Evolutionary conservation across 345 rosid genomes (phyloP).

Genomic region (Cardiospermum halicacabum): DNA sequence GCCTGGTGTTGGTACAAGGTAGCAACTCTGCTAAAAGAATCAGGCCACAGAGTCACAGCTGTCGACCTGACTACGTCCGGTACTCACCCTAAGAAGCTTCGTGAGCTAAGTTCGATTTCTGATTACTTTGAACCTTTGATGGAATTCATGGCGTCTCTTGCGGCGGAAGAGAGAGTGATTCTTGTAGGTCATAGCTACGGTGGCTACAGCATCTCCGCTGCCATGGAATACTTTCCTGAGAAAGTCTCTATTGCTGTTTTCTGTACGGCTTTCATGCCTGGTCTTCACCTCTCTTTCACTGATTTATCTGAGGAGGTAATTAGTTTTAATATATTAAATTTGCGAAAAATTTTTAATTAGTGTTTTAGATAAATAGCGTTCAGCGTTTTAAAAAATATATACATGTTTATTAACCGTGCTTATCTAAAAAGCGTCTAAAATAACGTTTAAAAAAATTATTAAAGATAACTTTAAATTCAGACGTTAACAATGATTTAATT

Average conservation of each 20-base stretch:
- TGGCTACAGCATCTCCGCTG: conserved; percentile 22
- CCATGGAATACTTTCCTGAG: conserved; percentile 16
- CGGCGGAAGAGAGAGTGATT: conserved; percentile 30
- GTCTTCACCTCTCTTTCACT: background rate
- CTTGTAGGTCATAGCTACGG: conserved; percentile 36
- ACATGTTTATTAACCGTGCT: too few relatives aligned
- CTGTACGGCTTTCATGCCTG: background rate
- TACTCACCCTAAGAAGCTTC: conserved; percentile 19
- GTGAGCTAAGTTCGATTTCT: conserved; percentile 20
- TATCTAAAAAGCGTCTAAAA: too few relatives aligned
- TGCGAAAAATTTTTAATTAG: too few relatives aligned
- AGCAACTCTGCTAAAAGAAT: conserved; percentile 41
- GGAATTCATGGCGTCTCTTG: conserved; percentile 25
- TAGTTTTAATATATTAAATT: too few relatives aligned
- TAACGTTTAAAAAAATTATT: too few relatives aligned
- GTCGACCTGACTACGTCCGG: conserved; percentile 28
- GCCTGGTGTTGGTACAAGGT: conserved; percentile 71
- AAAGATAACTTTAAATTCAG: too few relatives aligned
- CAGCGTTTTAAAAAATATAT: too few relatives aligned
- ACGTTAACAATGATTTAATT: too few relatives aligned
- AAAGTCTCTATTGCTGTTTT: background rate
- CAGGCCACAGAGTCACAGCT: conserved; percentile 44
- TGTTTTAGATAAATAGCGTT: too few relatives aligned
- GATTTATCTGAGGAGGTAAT: background rate
- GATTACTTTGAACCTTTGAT: conserved; percentile 33